Conservation (phyloP, 2,329 filamentous ascomycete genomes). For the Aspergillus felis region DNA sequence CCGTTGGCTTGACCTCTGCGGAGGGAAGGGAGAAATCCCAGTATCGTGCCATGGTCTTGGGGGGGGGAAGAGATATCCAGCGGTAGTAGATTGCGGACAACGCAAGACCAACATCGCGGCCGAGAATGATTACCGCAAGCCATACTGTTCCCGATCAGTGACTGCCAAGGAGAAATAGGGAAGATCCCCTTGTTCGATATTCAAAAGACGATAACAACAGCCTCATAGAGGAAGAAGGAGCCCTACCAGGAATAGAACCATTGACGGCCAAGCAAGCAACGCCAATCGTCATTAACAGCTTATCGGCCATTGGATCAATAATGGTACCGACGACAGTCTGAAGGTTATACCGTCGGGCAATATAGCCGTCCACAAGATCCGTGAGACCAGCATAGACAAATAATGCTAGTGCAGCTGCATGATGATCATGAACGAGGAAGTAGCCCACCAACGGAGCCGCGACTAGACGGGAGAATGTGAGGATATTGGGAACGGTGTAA, state of each 20-base stretch:
- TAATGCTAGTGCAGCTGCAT: constrained; percentile 73
- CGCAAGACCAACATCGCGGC: constrained; percentile 77
- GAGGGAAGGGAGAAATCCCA: constrained; percentile 90
- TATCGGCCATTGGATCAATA: constrained; percentile 96
- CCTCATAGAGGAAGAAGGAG: neutral
- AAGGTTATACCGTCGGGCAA: constrained; percentile 80
- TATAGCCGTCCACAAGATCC: constrained; percentile 89
- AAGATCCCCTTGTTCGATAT: neutral
- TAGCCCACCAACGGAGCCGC: constrained; percentile 85
- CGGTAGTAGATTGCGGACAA: constrained; percentile 91
- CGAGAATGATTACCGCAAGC: constrained; percentile 85
- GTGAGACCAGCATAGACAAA: constrained; percentile 90
- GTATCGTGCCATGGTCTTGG: constrained; percentile 87
- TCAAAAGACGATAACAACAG: neutral
- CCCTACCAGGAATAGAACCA: constrained; percentile 71
- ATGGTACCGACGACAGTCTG: constrained; percentile 93
- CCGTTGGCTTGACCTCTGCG: constrained; percentile 43
- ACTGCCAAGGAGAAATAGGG: neutral
- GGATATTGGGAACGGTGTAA: constrained; percentile 90
- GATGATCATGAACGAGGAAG: constrained; percentile 76
- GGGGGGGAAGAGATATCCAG: constrained; percentile 87
- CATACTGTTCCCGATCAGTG: constrained; percentile 58
- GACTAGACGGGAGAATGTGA: constrained; percentile 80
- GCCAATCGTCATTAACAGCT: constrained; percentile 88
- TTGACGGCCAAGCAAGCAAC: constrained; percentile 82